A percentile compares a stretch with the other conserved stretches of the same genome.
phyloP scores from a whole-genome alignment of 2,329 filamentous ascomycete genomes.

The Colletotrichum sansevieriae region DNA sequence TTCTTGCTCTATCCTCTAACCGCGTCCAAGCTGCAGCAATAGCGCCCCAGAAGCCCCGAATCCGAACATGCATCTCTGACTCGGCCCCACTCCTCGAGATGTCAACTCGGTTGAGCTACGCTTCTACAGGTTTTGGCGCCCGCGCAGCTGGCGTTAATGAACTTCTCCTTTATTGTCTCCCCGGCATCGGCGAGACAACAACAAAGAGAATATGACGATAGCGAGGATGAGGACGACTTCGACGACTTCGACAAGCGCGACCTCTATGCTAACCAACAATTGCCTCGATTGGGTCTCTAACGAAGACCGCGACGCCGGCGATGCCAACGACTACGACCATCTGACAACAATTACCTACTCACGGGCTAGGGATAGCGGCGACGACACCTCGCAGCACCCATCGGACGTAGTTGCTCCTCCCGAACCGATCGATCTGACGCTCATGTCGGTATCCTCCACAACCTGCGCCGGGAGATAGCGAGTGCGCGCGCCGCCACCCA shows the following conservation, averaged over 20 bases:
- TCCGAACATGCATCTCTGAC: neutral
- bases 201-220: neutral
- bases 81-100: neutral
- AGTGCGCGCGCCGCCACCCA: neutral
- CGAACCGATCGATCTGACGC: neutral
- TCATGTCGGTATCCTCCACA: neutral
- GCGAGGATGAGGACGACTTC: neutral
- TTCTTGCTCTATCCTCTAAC: conserved; percentile 1
- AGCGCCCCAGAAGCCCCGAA: neutral
- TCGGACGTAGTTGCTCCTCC: neutral
- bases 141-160: neutral
- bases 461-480: neutral
- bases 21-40: conserved; percentile 2
- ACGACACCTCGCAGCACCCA: neutral
- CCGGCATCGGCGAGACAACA: neutral
- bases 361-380: neutral
- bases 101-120: neutral
- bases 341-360: neutral
- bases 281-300: neutral
- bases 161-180: neutral
- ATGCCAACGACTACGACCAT: neutral
- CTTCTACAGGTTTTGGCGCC: neutral
- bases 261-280: no score
- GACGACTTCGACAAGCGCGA: no score
- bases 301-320: neutral